Percentiles rank a stretch among this genome's conserved stretches.
phyloP scores from a whole-genome alignment of 2,329 filamentous ascomycete genomes.

The Cladophialophora immunda region DNA sequence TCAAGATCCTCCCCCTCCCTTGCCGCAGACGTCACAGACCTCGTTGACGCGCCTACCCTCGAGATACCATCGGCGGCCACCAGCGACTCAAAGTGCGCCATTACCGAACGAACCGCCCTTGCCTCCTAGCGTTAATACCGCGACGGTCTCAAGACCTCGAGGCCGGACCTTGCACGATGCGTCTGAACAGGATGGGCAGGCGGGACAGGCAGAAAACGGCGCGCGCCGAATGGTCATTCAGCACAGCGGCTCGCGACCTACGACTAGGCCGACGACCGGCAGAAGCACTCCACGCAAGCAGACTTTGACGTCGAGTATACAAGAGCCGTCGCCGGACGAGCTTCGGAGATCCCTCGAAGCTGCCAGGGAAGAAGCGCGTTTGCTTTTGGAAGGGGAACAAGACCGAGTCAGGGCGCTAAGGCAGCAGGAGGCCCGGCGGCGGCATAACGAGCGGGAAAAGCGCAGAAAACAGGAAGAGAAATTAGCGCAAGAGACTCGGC shows the following conservation, averaged over 20 bases:
- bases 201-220: not conserved
- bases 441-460: constrained; percentile 24
- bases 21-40: constrained; percentile 21
- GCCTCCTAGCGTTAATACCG: not conserved
- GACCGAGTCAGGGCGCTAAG: constrained; percentile 35
- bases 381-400: constrained; percentile 40
- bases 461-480: constrained; percentile 20
- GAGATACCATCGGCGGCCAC: constrained; percentile 31
- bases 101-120: constrained; percentile 1
- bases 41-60: constrained; percentile 32
- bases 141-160: constrained; percentile 11
- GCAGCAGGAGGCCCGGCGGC: constrained; percentile 29
- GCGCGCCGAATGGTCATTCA: constrained; percentile 16
- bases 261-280: constrained; percentile 3
- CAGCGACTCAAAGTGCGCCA: constrained; percentile 7
- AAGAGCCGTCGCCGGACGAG: constrained; percentile 8
- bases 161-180: constrained; percentile 4
- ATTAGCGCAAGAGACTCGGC: constrained; percentile 8
- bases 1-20: constrained; percentile 19
- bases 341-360: constrained; percentile 34
- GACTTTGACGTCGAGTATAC: constrained; percentile 5
- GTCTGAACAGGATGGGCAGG: not conserved
- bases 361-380: constrained; percentile 40
- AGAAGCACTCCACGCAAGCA: constrained; percentile 9
- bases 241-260: constrained; percentile 7